phyloP scores from a whole-genome alignment of 176 grass and related monocot species.

The Tillandsia fasciculata region DNA sequence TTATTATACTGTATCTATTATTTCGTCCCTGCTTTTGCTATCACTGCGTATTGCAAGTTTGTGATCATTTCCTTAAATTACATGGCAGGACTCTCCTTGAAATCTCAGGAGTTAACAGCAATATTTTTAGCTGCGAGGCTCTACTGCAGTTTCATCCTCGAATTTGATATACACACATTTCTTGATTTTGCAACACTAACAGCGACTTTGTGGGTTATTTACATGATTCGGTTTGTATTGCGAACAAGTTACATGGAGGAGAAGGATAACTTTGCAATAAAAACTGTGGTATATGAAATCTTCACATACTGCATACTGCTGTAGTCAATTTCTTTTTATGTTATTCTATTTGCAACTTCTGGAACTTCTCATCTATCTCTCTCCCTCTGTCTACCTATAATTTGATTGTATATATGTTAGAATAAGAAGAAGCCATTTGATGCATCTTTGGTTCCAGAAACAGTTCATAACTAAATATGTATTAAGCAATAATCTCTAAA shows the following conservation, averaged over 20 bases:
- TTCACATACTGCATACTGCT: too few relatives aligned
- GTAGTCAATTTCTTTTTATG: too few relatives aligned
- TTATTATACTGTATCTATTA: neutral
- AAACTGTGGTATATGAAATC: conserved; percentile 5
- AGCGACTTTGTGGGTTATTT: conserved; percentile 20
- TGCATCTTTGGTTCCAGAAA: too few relatives aligned
- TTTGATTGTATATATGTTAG: too few relatives aligned
- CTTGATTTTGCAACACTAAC: conserved; percentile 12
- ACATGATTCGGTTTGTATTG: conserved; percentile 18
- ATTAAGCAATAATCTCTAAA: too few relatives aligned
- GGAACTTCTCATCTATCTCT: neutral
- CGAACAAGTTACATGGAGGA: conserved; percentile 21
- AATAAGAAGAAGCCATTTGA: too few relatives aligned
- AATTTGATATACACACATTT: conserved; percentile 18
- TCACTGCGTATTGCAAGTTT: neutral
- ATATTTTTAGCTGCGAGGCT: conserved; percentile 16
- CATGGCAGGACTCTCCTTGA: conserved; percentile 15
- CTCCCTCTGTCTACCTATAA: too few relatives aligned
- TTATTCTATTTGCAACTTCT: neutral
- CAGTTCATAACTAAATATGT: too few relatives aligned
- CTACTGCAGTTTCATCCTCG: conserved; percentile 17
- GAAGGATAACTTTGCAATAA: conserved; percentile 18
- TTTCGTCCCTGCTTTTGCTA: neutral
- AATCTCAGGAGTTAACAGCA: conserved; percentile 23
- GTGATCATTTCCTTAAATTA: neutral